These are phyloP conservation scores for Entelexis sorbosivorans DNA, from an alignment of 1,139 yeast species.

Conservation along the genomic window DNA sequence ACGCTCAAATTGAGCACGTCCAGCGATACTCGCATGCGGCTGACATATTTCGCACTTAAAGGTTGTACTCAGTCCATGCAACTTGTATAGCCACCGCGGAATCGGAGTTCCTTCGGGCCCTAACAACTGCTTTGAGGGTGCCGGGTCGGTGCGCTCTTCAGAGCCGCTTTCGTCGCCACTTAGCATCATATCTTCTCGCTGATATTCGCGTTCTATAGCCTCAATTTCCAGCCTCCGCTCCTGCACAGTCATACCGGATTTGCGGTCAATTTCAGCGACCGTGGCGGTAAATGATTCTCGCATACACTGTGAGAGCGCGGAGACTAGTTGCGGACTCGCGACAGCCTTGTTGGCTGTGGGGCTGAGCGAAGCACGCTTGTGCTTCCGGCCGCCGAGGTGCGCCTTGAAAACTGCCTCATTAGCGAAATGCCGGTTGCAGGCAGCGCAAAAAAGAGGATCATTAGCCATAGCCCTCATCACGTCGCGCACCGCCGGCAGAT, in stretches of 20 bases:
- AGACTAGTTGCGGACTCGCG: slow-evolving; percentile 25
- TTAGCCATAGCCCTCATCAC: not conserved
- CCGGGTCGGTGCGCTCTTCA: slow-evolving; percentile 32
- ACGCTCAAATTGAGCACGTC: slow-evolving; percentile 56
- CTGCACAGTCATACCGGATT: slow-evolving; percentile 59
- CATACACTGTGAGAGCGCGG: slow-evolving; percentile 27
- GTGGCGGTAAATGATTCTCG: slow-evolving; percentile 40
- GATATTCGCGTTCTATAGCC: slow-evolving; percentile 35
- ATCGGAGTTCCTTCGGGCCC: slow-evolving; percentile 89
- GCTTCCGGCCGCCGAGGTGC: slow-evolving; percentile 71
- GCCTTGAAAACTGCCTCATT: slow-evolving; percentile 54
- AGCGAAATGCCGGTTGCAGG: slow-evolving; percentile 56
- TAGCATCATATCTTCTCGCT: slow-evolving; percentile 24
- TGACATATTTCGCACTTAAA: slow-evolving; percentile 85
- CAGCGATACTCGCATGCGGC: slow-evolving; percentile 51
- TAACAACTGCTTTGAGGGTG: slow-evolving; percentile 45
- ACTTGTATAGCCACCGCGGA: slow-evolving; percentile 85
- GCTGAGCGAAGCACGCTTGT: slow-evolving; percentile 37
- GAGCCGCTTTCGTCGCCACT: slow-evolving; percentile 26
- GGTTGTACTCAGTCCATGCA: slow-evolving; percentile 70
- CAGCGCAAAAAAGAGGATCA: slow-evolving; percentile 40
- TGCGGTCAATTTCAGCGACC: slow-evolving; percentile 52
- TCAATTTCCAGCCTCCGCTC: slow-evolving; percentile 50
- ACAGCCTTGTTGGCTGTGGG: not conserved
- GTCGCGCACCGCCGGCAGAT: slow-evolving; percentile 1